These are phyloP conservation scores for Cladorrhinum samala DNA, from an alignment of 495 filamentous ascomycete species.

Conservation along the genomic window DNA sequence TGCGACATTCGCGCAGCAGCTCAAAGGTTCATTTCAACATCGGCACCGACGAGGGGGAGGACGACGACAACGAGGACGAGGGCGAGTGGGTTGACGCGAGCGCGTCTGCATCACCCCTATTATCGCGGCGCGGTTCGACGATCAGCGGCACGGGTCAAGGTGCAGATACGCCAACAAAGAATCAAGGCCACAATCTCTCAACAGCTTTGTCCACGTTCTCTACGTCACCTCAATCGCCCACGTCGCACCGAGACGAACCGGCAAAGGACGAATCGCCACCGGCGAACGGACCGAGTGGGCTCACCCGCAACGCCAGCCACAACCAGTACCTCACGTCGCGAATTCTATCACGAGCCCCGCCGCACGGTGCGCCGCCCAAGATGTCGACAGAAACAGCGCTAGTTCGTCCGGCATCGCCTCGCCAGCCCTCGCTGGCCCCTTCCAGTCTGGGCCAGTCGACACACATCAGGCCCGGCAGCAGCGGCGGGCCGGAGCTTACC, in stretches of 20 bases:
- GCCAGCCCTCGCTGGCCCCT: conserved; percentile 29
- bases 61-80: conserved; percentile 38
- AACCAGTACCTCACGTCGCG: conserved; percentile 51
- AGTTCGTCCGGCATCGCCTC: conserved; percentile 34
- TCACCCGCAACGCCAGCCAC: conserved; percentile 26
- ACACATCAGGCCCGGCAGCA: conserved; percentile 32
- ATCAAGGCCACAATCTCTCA: neutral
- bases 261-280: conserved; percentile 6
- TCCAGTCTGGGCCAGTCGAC: conserved; percentile 12
- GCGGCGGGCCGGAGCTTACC: conserved; percentile 41
- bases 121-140: conserved; percentile 44
- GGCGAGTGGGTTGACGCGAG: conserved; percentile 54
- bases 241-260: conserved; percentile 1
- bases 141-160: conserved; percentile 33
- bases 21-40: conserved; percentile 47
- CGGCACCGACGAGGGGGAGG: conserved; percentile 37
- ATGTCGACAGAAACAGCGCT: conserved; percentile 53
- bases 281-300: conserved; percentile 10
- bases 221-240: neutral
- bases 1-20: conserved; percentile 22
- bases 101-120: conserved; percentile 46
- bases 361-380: conserved; percentile 51
- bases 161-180: conserved; percentile 16
- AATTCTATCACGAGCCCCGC: conserved; percentile 51
- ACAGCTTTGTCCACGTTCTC: neutral